These are phyloP conservation scores for Phaffomyces antillensis DNA, from an alignment of 805 yeast genomes.

Conservation along the genomic window DNA sequence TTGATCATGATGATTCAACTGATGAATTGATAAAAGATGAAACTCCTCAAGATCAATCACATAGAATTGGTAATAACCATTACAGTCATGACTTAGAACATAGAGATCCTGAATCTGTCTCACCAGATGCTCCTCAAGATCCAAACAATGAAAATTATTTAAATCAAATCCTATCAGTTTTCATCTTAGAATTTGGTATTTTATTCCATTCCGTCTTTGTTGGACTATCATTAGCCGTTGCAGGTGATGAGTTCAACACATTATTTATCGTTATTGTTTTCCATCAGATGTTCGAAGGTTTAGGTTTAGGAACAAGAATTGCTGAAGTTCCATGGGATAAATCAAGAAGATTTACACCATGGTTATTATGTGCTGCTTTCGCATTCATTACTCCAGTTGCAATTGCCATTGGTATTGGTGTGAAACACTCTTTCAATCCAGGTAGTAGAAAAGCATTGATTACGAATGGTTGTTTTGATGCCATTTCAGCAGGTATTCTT, in stretches of 20 bases:
- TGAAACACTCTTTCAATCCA: constrained; percentile 54
- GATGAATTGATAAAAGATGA: background rate
- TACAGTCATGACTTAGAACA: constrained; percentile 37
- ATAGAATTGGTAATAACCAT: constrained; percentile 29
- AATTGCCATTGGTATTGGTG: constrained; percentile 73
- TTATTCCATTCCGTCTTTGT: constrained; percentile 78
- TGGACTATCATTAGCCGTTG: constrained; percentile 69
- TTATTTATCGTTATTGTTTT: constrained; percentile 62
- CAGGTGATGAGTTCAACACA: constrained; percentile 70
- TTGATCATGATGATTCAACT: constrained; percentile 15
- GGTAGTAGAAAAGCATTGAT: constrained; percentile 52
- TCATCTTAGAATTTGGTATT: constrained; percentile 71
- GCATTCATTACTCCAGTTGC: constrained; percentile 65
- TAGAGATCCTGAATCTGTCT: constrained; percentile 36
- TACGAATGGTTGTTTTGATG: constrained; percentile 66
- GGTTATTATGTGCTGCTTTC: constrained; percentile 46
- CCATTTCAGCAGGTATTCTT: constrained; percentile 72
- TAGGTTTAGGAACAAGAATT: constrained; percentile 76
- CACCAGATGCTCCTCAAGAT: constrained; percentile 26
- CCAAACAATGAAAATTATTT: constrained; percentile 37
- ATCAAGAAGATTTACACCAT: constrained; percentile 42
- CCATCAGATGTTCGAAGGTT: constrained; percentile 82
- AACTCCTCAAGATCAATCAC: constrained; percentile 4
- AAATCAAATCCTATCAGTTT: constrained; percentile 48
- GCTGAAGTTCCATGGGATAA: constrained; percentile 39